Conservation (phyloP, 139 green algal genomes). For the Spirogloea muscicola region DNA sequence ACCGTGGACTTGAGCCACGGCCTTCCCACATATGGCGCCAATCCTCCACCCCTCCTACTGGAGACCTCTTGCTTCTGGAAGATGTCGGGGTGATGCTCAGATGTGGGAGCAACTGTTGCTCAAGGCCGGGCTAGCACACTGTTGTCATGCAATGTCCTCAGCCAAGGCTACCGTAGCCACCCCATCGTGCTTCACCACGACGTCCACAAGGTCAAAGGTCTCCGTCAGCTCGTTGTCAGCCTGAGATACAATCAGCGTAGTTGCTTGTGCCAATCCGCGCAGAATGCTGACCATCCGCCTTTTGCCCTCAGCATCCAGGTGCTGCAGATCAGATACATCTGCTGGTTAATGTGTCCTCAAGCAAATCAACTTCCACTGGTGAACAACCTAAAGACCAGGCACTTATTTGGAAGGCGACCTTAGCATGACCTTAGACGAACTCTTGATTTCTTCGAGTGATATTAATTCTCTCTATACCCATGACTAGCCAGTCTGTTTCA, state of each 20-base stretch:
- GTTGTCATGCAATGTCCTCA: too few relatives aligned
- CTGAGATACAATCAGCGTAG: slow-evolving; percentile 41
- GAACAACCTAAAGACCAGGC: not conserved
- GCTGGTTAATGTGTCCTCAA: not conserved
- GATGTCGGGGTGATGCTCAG: too few relatives aligned
- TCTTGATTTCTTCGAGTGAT: not conserved
- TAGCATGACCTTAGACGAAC: not conserved
- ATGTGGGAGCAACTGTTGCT: too few relatives aligned
- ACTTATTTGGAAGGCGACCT: not conserved
- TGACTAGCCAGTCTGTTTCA: not conserved
- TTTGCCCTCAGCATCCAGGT: slow-evolving; percentile 32
- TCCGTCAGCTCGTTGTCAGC: slow-evolving; percentile 20
- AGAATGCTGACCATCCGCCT: slow-evolving; percentile 11
- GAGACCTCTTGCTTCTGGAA: too few relatives aligned
- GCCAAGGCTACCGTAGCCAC: too few relatives aligned
- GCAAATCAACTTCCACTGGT: not conserved
- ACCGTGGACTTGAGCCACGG: too few relatives aligned
- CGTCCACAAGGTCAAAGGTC: slow-evolving; percentile 26
- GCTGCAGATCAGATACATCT: slow-evolving; percentile 5
- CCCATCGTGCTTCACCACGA: slow-evolving; percentile 27
- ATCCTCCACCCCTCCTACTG: too few relatives aligned
- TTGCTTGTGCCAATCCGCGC: slow-evolving; percentile 5
- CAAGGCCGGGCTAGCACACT: too few relatives aligned
- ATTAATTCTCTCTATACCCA: not conserved
- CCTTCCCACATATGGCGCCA: too few relatives aligned